Base-by-base conservation (phyloP, 148 eudicot genomes). In the Pharnaceum exiguum region DNA sequence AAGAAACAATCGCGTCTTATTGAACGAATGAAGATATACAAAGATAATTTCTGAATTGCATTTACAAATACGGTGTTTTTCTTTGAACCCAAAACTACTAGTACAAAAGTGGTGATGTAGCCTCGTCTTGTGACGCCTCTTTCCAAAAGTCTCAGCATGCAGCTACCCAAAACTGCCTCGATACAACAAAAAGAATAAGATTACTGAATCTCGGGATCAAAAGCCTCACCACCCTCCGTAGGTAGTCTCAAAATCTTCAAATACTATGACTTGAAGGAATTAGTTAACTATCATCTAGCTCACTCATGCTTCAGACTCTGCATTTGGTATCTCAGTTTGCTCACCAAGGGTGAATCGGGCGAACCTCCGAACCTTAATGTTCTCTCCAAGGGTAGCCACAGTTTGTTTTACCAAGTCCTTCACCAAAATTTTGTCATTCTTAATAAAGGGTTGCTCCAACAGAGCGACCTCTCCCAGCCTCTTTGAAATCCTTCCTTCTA, bases 381-480 rank as follows among this genome's bases (percentile, higher is more conserved):
- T 94, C 76, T 89, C 99, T 60, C 99, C 99, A 12, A 94, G 70
- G 4, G 87, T 75, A 30, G 96, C 96, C 51, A 89, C 91, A 15
- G 91, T 89, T 75, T 86, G 96, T 80, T 80, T 94, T 15, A 94
- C 91, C 72, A 89, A 63, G 42, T 94, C 99, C 70, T 94, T 94
- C 35, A 89, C 89, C 67, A 89, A 68, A 56, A 94, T 10, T 22
- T 69, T 73, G 57, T 94, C 99, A 24, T 94, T 71, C 70, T 84
- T 94, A 8, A 94, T 79, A 57, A 69, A 94, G 8, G 95, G 71
- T 70, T 94, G 99, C 71, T 94, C 99, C 55, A 86, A 63, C 63
- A 94, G 96, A 5, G 89, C 79, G n/a, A 94, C 85, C 74, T 94
- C 96, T 16, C 89, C 91, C 2, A 94, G 95, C 84, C 99, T 82